A percentile compares a stretch with the other conserved stretches of the same genome.
Evolutionary conservation across 306 rosid genomes (phyloP).

Genomic region (Fragaria vesca): DNA sequence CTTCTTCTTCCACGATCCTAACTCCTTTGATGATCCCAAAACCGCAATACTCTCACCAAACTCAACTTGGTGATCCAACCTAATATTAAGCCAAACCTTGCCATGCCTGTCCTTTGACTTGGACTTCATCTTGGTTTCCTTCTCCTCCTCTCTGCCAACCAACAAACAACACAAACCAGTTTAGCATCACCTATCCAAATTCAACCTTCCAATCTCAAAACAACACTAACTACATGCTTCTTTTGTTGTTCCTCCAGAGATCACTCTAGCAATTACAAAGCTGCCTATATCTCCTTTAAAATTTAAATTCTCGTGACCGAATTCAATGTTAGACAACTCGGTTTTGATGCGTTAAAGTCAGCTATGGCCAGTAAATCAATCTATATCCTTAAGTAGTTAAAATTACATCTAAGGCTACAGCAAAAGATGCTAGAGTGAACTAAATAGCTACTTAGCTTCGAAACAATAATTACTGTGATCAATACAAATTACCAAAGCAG

Average conservation of each 20-base stretch:
- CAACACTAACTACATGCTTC: not conserved
- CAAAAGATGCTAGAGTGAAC: not conserved
- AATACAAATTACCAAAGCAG: not conserved
- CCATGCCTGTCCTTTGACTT: constrained; percentile 25
- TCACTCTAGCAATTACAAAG: not conserved
- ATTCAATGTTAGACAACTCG: not conserved
- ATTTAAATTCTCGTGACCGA: not conserved
- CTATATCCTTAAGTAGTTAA: not conserved
- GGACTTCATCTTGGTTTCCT: constrained; percentile 22
- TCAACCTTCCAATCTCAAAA: not conserved
- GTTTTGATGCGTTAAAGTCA: not conserved
- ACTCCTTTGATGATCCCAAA: constrained; percentile 67
- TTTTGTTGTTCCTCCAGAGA: not conserved
- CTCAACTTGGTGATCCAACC: constrained; percentile 72
- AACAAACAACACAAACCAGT: not conserved
- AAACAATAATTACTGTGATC: not conserved
- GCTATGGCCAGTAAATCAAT: not conserved
- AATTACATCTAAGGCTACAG: not conserved
- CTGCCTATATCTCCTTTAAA: too few species aligned
- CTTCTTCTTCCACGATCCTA: constrained; percentile 76
- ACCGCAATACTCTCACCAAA: constrained; percentile 76
- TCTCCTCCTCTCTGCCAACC: constrained; percentile 44
- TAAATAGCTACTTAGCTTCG: not conserved
- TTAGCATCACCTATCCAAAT: not conserved
- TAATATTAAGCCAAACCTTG: constrained; percentile 52